Evolutionary conservation across 2,329 filamentous ascomycete genomes (phyloP), one percentile per base, ranked within the genome.

Genomic region (Penicillium sp.): DNA sequence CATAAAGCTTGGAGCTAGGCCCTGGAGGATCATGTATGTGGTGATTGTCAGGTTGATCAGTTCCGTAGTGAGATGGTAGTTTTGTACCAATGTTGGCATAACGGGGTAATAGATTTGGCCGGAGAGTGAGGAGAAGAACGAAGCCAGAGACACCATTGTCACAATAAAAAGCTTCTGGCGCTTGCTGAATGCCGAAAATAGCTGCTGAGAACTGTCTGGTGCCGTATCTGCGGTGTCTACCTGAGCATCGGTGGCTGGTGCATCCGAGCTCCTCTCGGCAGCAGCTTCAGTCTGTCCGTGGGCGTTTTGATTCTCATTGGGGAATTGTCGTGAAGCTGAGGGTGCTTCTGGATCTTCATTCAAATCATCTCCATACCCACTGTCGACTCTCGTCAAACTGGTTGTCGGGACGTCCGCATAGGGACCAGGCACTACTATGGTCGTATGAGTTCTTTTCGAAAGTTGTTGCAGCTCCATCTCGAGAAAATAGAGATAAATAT

Each of bases 91-190:
- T 3, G 59, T 61, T 19, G 56, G 57, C 51, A 68, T 62, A 18
- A 64, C 62, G 1, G 66, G 66, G 53, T 64, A 69, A 44, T 69
- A 69, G 26, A 68, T 68, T 49, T 74, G 72, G 6, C 71, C 69
- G 1, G 71, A 71, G 0, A 78, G 62, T 2, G 73, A 74, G 4
- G 72, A 74, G 60, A 77, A 77, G 53, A 77, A 72, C 4, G 71
- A 73, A 9, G 70, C 74, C 47, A 74, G 65, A 2, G 70, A 64
- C 13, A 73, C 70, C 68, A 76, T 72, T 44, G 65, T 55, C 27
- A 74, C 64, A 11, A 76, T 74, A 54, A 72, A 69, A 42, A 63
- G 57, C 54, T 72, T 75, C 48, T 74, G 61, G 29, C 58, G 39
- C 23, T 54, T 60, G 30, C 52, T 66, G 53, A 74, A 74, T 29